Evolutionary conservation across 352 stramenopile species (phyloP), one percentile per base, ranked within the genome.

Genomic region (Globisporangium ultimum): DNA sequence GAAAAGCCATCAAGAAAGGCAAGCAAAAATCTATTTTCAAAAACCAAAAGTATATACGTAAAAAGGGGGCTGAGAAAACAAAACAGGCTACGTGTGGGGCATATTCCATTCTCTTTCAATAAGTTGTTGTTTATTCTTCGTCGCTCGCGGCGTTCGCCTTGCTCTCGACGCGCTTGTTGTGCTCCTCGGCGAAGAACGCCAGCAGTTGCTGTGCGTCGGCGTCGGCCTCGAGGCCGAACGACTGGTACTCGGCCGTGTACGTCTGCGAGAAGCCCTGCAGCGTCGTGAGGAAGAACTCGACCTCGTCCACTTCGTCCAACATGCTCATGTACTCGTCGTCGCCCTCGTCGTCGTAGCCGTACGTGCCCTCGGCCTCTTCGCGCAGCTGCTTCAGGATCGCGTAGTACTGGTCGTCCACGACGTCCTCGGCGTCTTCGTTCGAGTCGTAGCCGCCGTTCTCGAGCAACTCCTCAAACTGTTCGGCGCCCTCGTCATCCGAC

Each of bases 261-360:
- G 74, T 47, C 58, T 88, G 80, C 12, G 78, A 68, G 28, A 90
- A 90, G 40, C 65, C 80, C 50, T 93, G 93, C 36, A 98, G 67
- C 22, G 93, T 93, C 60, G 89, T 72, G 60, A 96, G 84, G 67
- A 98, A 87, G 63, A 96, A 97, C 53, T 93, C 76, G 20, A 97
- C 69, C 68, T 98, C 90, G 58, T 98, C 91, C 17, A 98, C 84
- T 64, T 96, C 78, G 61, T 98, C 93, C 42, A 98, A 68, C 59
- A 97, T 74, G 61, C 83, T 93, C 63, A 84, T 90, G 64, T 96
- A 97, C 55, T 98, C 90, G 60, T 98, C 94, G n/a, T 98, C 93
- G 28, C 84, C 76, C 49, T 98, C 95, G 28, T 91, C 82, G 60
- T 88, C 77, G 56, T 79, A 88, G 55, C 78, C 70, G 47, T 77